Conservation (phyloP, 2,329 filamentous ascomycete genomes). For the Erysiphe pisi region DNA sequence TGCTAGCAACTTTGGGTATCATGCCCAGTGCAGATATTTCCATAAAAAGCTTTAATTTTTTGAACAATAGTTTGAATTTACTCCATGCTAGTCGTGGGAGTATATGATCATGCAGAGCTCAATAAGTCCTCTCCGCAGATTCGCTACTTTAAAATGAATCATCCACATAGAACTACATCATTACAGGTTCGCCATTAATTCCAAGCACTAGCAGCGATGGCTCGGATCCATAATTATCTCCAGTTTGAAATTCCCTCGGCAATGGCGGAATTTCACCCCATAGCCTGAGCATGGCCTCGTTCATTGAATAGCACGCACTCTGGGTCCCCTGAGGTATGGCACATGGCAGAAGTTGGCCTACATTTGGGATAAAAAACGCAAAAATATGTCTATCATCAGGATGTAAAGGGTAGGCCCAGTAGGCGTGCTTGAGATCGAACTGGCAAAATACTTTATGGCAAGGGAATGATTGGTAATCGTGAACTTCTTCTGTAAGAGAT, state of each 20-base stretch:
- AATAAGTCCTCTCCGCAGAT: neutral
- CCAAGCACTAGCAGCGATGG: neutral
- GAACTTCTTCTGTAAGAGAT: conserved; percentile 22
- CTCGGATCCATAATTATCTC: neutral
- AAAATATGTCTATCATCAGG: conserved; percentile 21
- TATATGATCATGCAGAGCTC: neutral
- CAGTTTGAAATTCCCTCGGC: neutral
- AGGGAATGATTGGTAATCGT: neutral
- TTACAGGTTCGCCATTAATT: neutral
- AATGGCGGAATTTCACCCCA: neutral
- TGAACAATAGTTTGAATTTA: conserved; percentile 27
- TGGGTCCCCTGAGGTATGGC: neutral
- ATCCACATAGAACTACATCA: conserved; percentile 21
- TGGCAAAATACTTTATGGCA: neutral
- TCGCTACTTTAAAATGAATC: neutral
- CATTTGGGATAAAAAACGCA: conserved; percentile 4
- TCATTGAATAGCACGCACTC: neutral
- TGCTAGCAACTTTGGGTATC: neutral
- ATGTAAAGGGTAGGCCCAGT: neutral
- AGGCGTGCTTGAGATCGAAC: neutral
- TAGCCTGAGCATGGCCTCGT: conserved; percentile 12
- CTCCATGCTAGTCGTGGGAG: conserved; percentile 20
- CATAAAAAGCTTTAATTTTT: conserved; percentile 26
- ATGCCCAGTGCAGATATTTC: neutral
- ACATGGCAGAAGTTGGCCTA: neutral